Percentiles rank a stretch among this genome's conserved stretches.
Conservation (phyloP, 148 eudicot species). For the Vaccinium darrowii region DNA sequence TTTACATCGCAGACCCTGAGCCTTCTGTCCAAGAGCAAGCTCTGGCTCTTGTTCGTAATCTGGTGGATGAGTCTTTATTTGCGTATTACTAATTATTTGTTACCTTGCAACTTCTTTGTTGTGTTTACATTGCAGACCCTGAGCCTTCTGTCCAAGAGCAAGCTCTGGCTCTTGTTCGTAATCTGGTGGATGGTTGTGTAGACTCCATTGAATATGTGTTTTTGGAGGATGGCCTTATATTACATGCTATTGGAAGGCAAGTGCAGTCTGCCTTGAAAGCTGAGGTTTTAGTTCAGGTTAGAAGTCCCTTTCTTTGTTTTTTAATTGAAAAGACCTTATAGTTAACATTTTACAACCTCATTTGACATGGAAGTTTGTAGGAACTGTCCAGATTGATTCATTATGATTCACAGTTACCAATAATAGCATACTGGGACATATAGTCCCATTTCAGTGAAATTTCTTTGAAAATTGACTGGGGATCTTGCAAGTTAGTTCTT, state of each 20-base stretch:
- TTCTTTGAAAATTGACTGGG: background rate
- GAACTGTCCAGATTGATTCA: background rate
- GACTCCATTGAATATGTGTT: conserved; percentile 66
- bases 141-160: conserved; percentile 93
- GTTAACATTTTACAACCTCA: background rate
- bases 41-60: conserved; percentile 73
- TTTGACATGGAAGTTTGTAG: background rate
- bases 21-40: conserved; percentile 94
- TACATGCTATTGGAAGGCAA: conserved; percentile 72
- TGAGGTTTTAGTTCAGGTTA: conserved; percentile 85
- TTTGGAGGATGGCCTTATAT: conserved; percentile 57
- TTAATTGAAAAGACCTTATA: background rate
- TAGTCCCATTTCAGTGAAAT: background rate
- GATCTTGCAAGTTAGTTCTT: background rate
- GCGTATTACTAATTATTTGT: background rate
- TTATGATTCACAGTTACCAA: background rate
- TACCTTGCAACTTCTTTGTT: background rate
- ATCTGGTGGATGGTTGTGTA: conserved; percentile 74
- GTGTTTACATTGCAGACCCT: conserved; percentile 48
- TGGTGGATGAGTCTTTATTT: conserved; percentile 49
- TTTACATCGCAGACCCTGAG: conserved; percentile 61
- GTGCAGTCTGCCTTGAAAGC: conserved; percentile 44
- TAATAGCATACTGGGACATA: background rate
- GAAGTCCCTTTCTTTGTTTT: conserved; percentile 10
- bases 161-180: conserved; percentile 77